Evolutionary conservation across 495 filamentous ascomycete genomes (phyloP).

Genomic region (Trichoderma parareesei): DNA sequence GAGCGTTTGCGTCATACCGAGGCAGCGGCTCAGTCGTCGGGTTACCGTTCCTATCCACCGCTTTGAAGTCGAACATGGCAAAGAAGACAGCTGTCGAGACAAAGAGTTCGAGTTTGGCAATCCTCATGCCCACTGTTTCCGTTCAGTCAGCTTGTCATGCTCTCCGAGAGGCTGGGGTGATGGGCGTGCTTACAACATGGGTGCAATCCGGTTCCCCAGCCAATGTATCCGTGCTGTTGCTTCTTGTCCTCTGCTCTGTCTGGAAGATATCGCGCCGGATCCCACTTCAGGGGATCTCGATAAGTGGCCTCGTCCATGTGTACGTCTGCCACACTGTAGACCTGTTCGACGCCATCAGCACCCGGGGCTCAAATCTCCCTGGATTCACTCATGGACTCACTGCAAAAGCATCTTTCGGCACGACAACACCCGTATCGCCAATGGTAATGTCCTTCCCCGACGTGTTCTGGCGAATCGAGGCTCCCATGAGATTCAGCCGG

Average conservation of each 20-base stretch:
- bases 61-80: conserved; percentile 19
- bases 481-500: conserved; percentile 27
- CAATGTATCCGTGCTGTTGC: conserved; percentile 26
- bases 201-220: conserved; percentile 39
- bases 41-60: conserved; percentile 14
- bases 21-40: conserved; percentile 6
- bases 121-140: conserved; percentile 25
- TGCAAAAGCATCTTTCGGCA: conserved; percentile 34
- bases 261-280: conserved; percentile 35
- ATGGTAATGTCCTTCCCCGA: conserved; percentile 28
- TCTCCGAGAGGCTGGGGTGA: conserved; percentile 31
- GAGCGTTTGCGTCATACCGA: neutral
- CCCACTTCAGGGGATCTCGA: conserved; percentile 31
- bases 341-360: neutral
- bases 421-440: conserved; percentile 31
- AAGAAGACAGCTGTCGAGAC: conserved; percentile 32
- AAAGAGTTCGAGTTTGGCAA: conserved; percentile 34
- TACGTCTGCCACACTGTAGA: conserved; percentile 26
- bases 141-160: conserved; percentile 17
- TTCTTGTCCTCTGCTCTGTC: conserved; percentile 39
- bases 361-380: neutral
- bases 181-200: conserved; percentile 30
- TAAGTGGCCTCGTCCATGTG: conserved; percentile 38
- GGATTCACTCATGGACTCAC: neutral
- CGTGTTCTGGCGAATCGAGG: conserved; percentile 30